These are phyloP conservation scores for Periglandula ipomoeae DNA, from an alignment of 2,329 filamentous ascomycete genomes.

Conservation along the genomic window DNA sequence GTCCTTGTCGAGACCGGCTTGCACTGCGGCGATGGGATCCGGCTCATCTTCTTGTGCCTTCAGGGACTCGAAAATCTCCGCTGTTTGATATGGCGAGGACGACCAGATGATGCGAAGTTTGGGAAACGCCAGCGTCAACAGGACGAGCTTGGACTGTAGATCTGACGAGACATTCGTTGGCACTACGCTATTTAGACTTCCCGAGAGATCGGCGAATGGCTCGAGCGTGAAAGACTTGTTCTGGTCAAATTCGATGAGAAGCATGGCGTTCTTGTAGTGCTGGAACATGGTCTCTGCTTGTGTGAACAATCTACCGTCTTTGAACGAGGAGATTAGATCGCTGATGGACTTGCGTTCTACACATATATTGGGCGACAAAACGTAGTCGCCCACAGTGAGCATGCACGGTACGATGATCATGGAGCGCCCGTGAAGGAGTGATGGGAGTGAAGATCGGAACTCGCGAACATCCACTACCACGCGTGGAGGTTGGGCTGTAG, in stretches of 20 bases:
- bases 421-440: slow-evolving; percentile 77
- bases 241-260: slow-evolving; percentile 95
- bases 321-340: slow-evolving; percentile 86
- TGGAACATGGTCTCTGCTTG: slow-evolving; percentile 92
- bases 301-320: slow-evolving; percentile 81
- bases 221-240: slow-evolving; percentile 96
- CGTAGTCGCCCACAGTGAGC: slow-evolving; percentile 93
- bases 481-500: slow-evolving; percentile 78
- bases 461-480: slow-evolving; percentile 95
- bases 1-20: slow-evolving; percentile 57
- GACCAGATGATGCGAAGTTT: slow-evolving; percentile 89
- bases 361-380: slow-evolving; percentile 83
- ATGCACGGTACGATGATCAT: slow-evolving; percentile 90
- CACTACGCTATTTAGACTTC: slow-evolving; percentile 54
- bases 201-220: slow-evolving; percentile 59
- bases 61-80: slow-evolving; percentile 89
- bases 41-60: slow-evolving; percentile 87
- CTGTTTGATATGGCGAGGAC: slow-evolving; percentile 86
- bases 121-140: slow-evolving; percentile 87
- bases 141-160: slow-evolving; percentile 82
- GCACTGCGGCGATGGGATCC: slow-evolving; percentile 78
- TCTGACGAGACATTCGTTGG: slow-evolving; percentile 55
- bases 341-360: slow-evolving; percentile 89
- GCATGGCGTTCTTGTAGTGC: slow-evolving; percentile 81
- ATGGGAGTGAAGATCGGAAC: slow-evolving; percentile 87